phyloP scores from a whole-genome alignment of 2,329 filamentous ascomycete genomes.

The Colletotrichum aenigma region DNA sequence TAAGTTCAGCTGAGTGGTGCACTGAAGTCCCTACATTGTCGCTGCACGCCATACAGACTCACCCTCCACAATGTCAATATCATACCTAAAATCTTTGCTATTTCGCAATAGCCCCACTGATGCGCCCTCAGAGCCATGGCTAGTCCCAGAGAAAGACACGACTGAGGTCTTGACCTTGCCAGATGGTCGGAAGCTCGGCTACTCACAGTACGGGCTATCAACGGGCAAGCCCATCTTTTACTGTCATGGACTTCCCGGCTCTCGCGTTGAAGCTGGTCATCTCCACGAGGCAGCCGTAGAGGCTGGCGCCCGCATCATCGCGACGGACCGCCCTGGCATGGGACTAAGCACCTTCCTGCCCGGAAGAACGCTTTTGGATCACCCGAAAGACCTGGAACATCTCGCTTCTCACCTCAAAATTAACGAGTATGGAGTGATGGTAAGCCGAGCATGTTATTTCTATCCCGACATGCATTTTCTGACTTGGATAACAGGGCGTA shows the following conservation, averaged over 20 bases:
- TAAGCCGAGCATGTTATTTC: neutral
- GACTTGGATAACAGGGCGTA: constrained; percentile 1
- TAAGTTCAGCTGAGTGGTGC: neutral
- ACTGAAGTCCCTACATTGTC: too few species aligned
- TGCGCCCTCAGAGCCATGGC: neutral
- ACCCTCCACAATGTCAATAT: neutral
- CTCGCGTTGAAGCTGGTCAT: constrained; percentile 38
- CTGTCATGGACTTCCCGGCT: constrained; percentile 47
- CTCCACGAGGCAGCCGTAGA: constrained; percentile 28
- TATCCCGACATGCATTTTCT: neutral
- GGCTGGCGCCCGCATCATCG: constrained; percentile 35
- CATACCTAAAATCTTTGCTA: neutral
- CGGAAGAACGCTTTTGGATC: constrained; percentile 32
- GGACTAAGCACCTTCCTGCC: constrained; percentile 42
- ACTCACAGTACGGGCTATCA: constrained; percentile 39
- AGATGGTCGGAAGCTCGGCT: constrained; percentile 44
- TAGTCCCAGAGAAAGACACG: constrained; percentile 6
- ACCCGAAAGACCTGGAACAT: constrained; percentile 10
- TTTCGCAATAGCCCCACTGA: neutral
- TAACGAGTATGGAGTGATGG: constrained; percentile 9
- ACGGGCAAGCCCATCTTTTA: constrained; percentile 37
- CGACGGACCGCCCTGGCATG: constrained; percentile 46
- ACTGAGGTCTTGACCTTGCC: constrained; percentile 35
- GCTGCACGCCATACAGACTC: neutral
- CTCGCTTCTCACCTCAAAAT: constrained; percentile 12